Conservation (phyloP, 441 rosid species). For the Eruca vesicaria region DNA sequence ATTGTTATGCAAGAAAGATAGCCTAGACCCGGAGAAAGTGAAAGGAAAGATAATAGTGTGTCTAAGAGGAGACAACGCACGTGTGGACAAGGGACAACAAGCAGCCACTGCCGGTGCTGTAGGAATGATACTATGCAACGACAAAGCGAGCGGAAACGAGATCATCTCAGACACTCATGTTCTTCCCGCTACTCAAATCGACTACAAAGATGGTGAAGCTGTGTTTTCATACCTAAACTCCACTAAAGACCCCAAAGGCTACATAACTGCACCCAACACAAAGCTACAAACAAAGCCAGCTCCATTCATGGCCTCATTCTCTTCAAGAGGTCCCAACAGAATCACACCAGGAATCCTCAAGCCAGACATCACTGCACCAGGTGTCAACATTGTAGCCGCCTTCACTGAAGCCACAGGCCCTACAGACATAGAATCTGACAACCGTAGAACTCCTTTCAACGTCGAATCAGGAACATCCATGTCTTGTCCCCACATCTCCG, state of each 20-base stretch:
- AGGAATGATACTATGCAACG: conserved; percentile 69
- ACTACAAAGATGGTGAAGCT: conserved; percentile 42
- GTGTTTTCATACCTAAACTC: conserved; percentile 46
- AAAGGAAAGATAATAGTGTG: conserved; percentile 68
- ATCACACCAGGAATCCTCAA: conserved; percentile 49
- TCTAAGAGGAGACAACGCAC: conserved; percentile 39
- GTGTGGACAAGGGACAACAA: conserved; percentile 42
- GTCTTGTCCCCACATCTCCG: conserved; percentile 65
- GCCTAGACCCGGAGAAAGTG: conserved; percentile 55
- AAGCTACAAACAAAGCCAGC: conserved; percentile 34
- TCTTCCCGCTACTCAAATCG: conserved; percentile 57
- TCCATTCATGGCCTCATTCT: conserved; percentile 50
- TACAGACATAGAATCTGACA: conserved; percentile 19
- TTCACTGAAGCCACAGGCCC: conserved; percentile 36
- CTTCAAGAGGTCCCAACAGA: conserved; percentile 51
- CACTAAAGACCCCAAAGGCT: conserved; percentile 42
- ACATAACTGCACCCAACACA: conserved; percentile 25
- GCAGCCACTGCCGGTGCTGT: conserved; percentile 51
- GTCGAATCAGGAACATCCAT: conserved; percentile 54
- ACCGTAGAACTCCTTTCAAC: conserved; percentile 39
- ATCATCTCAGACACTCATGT: conserved; percentile 50
- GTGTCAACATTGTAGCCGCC: conserved; percentile 57
- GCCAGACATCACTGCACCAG: conserved; percentile 70
- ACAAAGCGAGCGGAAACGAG: conserved; percentile 34
- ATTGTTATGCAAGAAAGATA: conserved; percentile 35